Conservation (phyloP, 2,329 filamentous ascomycete genomes). For the Ophiostoma ips region DNA sequence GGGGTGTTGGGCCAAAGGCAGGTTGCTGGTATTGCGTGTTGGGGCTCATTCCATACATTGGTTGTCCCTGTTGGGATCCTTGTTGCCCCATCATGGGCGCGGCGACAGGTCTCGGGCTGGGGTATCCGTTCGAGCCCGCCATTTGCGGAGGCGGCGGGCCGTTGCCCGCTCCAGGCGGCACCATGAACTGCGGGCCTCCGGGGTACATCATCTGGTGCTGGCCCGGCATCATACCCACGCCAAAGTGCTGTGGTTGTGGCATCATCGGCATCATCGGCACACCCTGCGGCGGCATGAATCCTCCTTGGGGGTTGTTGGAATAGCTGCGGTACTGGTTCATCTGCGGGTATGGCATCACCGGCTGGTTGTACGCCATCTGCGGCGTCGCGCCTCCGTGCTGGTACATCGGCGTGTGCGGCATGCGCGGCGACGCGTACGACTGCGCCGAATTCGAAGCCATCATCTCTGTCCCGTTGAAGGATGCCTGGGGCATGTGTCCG, state of each 20-base stretch:
- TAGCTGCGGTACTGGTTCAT: conserved; percentile 58
- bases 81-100: conserved; percentile 93
- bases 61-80: conserved; percentile 83
- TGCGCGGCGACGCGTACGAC: conserved; percentile 72
- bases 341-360: conserved; percentile 54
- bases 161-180: conserved; percentile 26
- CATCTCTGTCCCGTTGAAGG: conserved; percentile 65
- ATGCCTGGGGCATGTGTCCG: conserved; percentile 46
- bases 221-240: conserved; percentile 55
- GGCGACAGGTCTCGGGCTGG: conserved; percentile 60
- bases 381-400: conserved; percentile 53
- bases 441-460: conserved; percentile 72
- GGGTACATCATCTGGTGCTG: conserved; percentile 73
- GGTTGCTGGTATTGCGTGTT: conserved; percentile 63
- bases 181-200: conserved; percentile 52
- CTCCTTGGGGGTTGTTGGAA: conserved; percentile 59
- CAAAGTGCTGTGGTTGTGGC: conserved; percentile 60
- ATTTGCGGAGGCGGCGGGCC: conserved; percentile 37
- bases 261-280: conserved; percentile 71
- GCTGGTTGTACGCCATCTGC: conserved; percentile 58
- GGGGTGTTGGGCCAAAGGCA: conserved; percentile 55
- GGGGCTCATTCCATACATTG: conserved; percentile 62
- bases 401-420: conserved; percentile 58
- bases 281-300: conserved; percentile 58
- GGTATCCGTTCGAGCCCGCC: conserved; percentile 61